phyloP scores from a whole-genome alignment of 495 filamentous ascomycete genomes.

The Tuber borchii region DNA sequence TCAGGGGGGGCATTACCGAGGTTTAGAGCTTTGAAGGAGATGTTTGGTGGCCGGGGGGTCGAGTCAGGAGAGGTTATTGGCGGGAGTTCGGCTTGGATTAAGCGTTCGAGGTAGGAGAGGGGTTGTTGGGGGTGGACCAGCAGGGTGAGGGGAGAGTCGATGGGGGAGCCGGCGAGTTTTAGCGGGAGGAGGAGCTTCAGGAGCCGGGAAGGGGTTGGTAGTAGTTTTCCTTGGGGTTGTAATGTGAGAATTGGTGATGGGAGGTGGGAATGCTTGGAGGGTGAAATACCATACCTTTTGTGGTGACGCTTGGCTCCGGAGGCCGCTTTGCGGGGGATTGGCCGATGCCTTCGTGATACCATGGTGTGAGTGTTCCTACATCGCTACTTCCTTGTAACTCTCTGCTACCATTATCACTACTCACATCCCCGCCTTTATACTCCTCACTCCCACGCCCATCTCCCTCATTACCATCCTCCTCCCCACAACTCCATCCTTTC shows the following conservation, averaged over 20 bases:
- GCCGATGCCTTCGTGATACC: slow-evolving; percentile 63
- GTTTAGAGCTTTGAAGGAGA: slow-evolving; percentile 78
- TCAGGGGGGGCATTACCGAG: slow-evolving; percentile 42
- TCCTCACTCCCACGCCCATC: slow-evolving; percentile 40
- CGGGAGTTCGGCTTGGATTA: slow-evolving; percentile 85
- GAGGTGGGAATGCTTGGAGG: slow-evolving; percentile 33
- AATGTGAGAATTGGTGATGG: slow-evolving; percentile 55
- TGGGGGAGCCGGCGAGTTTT: slow-evolving; percentile 48
- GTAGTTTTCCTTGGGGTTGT: slow-evolving; percentile 62
- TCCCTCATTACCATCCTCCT: slow-evolving; percentile 10
- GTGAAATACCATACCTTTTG: slow-evolving; percentile 30
- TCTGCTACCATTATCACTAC: not conserved
- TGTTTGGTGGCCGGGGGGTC: slow-evolving; percentile 59
- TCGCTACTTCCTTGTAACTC: slow-evolving; percentile 10
- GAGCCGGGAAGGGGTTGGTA: slow-evolving; percentile 82
- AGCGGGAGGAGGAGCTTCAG: slow-evolving; percentile 85
- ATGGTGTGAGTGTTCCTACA: slow-evolving; percentile 46
- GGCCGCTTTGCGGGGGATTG: slow-evolving; percentile 50
- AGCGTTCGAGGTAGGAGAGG: slow-evolving; percentile 79
- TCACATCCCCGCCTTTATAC: slow-evolving; percentile 39
- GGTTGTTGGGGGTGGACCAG: slow-evolving; percentile 90
- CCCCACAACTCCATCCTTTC: slow-evolving; percentile 33
- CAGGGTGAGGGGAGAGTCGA: slow-evolving; percentile 65
- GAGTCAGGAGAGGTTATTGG: slow-evolving; percentile 53
- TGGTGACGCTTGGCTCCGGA: slow-evolving; percentile 36